Evolutionary conservation across 108 stramenopile genomes (phyloP).

Genomic region (Bacterosira constricta): DNA sequence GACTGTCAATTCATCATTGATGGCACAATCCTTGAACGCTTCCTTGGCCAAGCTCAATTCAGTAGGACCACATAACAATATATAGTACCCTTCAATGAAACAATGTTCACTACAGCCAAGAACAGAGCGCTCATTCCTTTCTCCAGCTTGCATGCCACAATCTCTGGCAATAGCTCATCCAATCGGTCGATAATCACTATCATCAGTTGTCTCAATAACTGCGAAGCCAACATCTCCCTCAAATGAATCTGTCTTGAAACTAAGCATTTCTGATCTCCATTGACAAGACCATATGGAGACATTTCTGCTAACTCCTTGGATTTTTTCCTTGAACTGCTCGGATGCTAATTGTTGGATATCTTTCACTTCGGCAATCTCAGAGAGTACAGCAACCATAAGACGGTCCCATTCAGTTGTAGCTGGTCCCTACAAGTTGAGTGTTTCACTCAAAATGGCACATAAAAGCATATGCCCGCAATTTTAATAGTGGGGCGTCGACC

Average conservation of each 20-base stretch:
- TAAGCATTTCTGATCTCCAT: conserved; percentile 79
- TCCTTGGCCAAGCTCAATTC: conserved; percentile 49
- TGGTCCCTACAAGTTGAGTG: conserved; percentile 69
- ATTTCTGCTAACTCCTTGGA: conserved; percentile 48
- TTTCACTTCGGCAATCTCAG: conserved; percentile 59
- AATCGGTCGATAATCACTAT: conserved; percentile 56
- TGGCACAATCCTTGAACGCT: conserved; percentile 37
- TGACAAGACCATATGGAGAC: conserved; percentile 53
- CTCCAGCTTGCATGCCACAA: conserved; percentile 66
- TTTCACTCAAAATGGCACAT: conserved; percentile 75
- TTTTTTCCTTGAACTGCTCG: conserved; percentile 77
- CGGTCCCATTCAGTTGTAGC: conserved; percentile 79
- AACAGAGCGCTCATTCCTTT: conserved; percentile 44
- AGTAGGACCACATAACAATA: conserved; percentile 58
- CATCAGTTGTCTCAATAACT: conserved; percentile 81
- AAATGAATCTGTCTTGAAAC: conserved; percentile 45
- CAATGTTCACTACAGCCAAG: conserved; percentile 69
- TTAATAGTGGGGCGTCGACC: conserved; percentile 37
- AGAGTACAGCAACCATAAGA: conserved; percentile 72
- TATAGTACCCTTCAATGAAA: conserved; percentile 50
- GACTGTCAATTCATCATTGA: conserved; percentile 34
- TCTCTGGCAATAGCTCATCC: conserved; percentile 58
- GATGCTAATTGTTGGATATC: conserved; percentile 63
- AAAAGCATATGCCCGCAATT: conserved; percentile 64
- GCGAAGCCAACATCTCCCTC: conserved; percentile 68